Conservation (phyloP, 176 grass and related monocot species). For the Secale cereale region DNA sequence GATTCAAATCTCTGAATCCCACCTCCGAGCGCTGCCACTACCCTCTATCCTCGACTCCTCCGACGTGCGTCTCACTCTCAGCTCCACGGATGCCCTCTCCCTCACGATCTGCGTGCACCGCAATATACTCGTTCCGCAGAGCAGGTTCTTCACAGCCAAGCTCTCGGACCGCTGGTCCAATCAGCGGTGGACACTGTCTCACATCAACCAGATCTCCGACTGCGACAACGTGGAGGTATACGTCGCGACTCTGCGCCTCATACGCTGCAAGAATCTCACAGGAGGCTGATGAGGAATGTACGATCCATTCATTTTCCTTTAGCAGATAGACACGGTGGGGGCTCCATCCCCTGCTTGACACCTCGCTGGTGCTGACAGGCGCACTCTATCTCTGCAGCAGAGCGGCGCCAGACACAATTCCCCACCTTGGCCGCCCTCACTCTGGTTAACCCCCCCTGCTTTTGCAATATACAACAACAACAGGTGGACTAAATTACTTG, state of each 20-base stretch:
- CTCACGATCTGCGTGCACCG: conserved; percentile 67
- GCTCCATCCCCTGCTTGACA: too few species aligned
- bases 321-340: too few species aligned
- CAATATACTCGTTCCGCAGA: conserved; percentile 72
- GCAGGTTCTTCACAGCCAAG: conserved; percentile 90
- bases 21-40: too few species aligned
- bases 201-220: conserved; percentile 90
- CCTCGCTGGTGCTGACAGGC: too few species aligned
- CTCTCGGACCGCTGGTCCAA: conserved; percentile 87
- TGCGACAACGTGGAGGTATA: conserved; percentile 91
- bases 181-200: conserved; percentile 77
- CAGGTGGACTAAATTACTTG: too few species aligned
- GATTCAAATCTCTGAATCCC: too few species aligned
- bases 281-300: conserved; percentile 88
- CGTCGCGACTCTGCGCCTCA: conserved; percentile 80
- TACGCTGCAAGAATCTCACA: conserved; percentile 93
- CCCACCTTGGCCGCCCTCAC: too few species aligned
- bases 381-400: too few species aligned
- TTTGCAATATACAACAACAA: too few species aligned
- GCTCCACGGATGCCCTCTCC: conserved; percentile 70
- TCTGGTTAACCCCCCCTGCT: too few species aligned
- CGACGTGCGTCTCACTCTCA: conserved; percentile 78
- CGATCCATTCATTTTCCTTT: not conserved
- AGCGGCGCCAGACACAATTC: too few species aligned
- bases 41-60: conserved; percentile 36